Conservation (phyloP, 352 stramenopile species). For the Globisporangium splendens region DNA sequence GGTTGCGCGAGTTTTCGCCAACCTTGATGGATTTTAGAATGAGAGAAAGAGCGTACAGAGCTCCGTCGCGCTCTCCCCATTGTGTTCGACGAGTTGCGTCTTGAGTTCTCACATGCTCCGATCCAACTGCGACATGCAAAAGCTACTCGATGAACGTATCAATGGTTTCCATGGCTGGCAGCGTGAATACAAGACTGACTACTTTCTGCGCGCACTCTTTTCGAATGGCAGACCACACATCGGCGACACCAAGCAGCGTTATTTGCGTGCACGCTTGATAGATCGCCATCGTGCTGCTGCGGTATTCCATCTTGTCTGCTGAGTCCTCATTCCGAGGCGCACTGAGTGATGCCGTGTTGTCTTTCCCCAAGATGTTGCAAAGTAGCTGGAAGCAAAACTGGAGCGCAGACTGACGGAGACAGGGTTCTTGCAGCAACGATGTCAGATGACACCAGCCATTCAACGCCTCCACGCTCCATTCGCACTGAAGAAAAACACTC, state of each 20-base stretch:
- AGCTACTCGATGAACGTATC: slow-evolving; percentile 42
- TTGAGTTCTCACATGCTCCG: slow-evolving; percentile 16
- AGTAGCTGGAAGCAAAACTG: slow-evolving; percentile 30
- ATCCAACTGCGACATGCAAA: slow-evolving; percentile 29
- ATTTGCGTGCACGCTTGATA: slow-evolving; percentile 11
- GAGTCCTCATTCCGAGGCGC: background rate
- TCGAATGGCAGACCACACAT: slow-evolving; percentile 70
- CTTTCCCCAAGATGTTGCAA: background rate
- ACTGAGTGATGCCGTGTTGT: background rate
- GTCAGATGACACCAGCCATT: slow-evolving; percentile 16
- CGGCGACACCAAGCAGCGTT: slow-evolving; percentile 44
- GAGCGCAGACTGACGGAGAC: slow-evolving; percentile 33
- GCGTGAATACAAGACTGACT: slow-evolving; percentile 20
- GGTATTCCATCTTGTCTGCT: too few species aligned
- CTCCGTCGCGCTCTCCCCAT: slow-evolving; percentile 51
- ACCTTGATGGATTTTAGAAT: slow-evolving; percentile 32
- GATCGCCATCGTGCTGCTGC: too few species aligned
- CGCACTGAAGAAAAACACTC: slow-evolving; percentile 12
- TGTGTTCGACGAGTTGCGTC: slow-evolving; percentile 21
- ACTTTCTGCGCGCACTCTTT: slow-evolving; percentile 36
- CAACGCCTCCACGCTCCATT: slow-evolving; percentile 18
- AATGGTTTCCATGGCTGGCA: slow-evolving; percentile 26
- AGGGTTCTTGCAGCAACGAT: slow-evolving; percentile 32
- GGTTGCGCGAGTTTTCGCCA: background rate
- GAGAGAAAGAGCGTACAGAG: slow-evolving; percentile 31